Evolutionary conservation across 106 monocot genomes (phyloP).

Genomic region (Platanthera guangdongensis): DNA sequence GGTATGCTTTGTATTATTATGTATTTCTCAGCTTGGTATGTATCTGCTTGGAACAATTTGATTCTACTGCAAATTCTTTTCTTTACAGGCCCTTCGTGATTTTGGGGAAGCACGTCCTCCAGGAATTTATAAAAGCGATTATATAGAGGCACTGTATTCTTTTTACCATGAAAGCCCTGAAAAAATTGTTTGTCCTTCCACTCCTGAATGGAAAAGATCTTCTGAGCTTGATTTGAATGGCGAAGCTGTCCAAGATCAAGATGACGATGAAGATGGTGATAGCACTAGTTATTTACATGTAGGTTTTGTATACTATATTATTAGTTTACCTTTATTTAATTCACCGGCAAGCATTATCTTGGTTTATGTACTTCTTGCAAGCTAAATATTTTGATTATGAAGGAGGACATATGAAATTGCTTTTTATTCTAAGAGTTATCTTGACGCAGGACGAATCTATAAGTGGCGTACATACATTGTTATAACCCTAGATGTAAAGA

Average conservation of each 20-base stretch:
- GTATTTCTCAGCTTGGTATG: not conserved
- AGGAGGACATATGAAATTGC: not conserved
- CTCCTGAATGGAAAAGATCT: slow-evolving; percentile 72
- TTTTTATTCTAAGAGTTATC: not conserved
- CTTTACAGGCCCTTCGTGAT: slow-evolving; percentile 38
- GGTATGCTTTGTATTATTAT: slow-evolving; percentile 25
- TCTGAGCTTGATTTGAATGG: slow-evolving; percentile 78
- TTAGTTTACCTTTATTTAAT: not conserved
- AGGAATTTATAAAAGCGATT: slow-evolving; percentile 76
- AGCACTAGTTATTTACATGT: slow-evolving; percentile 20
- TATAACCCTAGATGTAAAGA: no score
- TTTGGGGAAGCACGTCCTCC: slow-evolving; percentile 65
- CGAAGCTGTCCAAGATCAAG: slow-evolving; percentile 70
- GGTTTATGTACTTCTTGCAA: not conserved
- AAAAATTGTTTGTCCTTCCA: slow-evolving; percentile 47
- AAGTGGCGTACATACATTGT: no score
- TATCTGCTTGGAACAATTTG: not conserved
- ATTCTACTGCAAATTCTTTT: slow-evolving; percentile 5
- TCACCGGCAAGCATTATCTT: not conserved
- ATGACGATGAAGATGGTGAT: slow-evolving; percentile 46
- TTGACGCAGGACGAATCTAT: no score
- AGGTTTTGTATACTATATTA: slow-evolving; percentile 6
- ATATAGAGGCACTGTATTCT: slow-evolving; percentile 50
- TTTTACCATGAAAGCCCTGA: slow-evolving; percentile 72
- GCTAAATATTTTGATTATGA: not conserved